A percentile compares a stretch with the other conserved stretches of the same genome.
These are phyloP conservation scores for Aspergillus tubingensis DNA, from an alignment of 2,329 filamentous ascomycete genomes.

Conservation along the genomic window DNA sequence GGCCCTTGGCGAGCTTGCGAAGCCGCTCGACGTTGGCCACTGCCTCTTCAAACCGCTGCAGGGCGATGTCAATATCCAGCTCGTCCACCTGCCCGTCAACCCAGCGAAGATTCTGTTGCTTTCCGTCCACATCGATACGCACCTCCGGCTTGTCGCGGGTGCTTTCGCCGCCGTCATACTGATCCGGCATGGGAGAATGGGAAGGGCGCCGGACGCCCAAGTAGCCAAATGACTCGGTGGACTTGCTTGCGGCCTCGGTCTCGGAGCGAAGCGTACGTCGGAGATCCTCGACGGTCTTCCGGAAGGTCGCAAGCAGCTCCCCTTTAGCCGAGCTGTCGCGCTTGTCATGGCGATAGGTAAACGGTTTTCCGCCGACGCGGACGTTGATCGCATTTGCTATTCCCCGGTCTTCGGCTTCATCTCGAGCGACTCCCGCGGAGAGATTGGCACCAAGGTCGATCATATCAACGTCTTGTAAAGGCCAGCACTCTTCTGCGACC, in stretches of 20 bases:
- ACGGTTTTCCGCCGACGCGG: conserved; percentile 83
- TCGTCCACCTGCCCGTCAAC: conserved; percentile 94
- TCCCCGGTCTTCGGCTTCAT: conserved; percentile 56
- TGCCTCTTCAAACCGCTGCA: conserved; percentile 83
- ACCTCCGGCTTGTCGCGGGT: conserved; percentile 72
- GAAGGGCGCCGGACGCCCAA: conserved; percentile 77
- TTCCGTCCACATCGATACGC: conserved; percentile 93
- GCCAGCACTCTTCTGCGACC: conserved; percentile 92
- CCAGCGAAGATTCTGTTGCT: conserved; percentile 94
- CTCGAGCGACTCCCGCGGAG: conserved; percentile 38
- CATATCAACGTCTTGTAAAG: conserved; percentile 86
- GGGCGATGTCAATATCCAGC: conserved; percentile 90
- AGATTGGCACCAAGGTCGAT: conserved; percentile 72
- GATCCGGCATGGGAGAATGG: conserved; percentile 70
- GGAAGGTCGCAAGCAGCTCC: conserved; percentile 80
- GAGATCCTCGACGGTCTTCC: conserved; percentile 89
- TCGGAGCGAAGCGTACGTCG: conserved; percentile 83
- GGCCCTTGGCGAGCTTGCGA: conserved; percentile 71
- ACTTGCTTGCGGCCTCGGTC: conserved; percentile 81
- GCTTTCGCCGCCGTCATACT: conserved; percentile 75
- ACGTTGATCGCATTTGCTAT: conserved; percentile 88
- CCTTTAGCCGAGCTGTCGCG: conserved; percentile 76
- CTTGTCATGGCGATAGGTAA: conserved; percentile 90
- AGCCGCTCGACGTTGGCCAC: conserved; percentile 84
- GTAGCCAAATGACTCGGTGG: conserved; percentile 82